Conservation (phyloP, 78 protist species). For the Speleostelium caveatum region DNA sequence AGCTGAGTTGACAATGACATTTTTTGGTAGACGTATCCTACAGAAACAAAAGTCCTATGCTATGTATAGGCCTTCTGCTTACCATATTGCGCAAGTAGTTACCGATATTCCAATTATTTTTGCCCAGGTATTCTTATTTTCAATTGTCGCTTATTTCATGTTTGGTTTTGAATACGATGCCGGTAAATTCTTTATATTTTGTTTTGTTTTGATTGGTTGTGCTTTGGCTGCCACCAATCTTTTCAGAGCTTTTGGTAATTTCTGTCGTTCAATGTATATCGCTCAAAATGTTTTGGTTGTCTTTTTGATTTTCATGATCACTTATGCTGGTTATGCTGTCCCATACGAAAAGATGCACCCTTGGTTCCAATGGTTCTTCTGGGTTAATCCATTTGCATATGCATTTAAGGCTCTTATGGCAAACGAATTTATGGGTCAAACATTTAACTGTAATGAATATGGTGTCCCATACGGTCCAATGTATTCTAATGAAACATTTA, state of each 20-base stretch:
- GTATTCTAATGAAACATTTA: not conserved
- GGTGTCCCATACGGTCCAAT: slow-evolving; percentile 49
- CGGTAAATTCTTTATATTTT: slow-evolving; percentile 49
- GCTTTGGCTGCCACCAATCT: slow-evolving; percentile 27
- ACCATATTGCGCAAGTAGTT: slow-evolving; percentile 34
- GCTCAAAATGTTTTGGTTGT: slow-evolving; percentile 56
- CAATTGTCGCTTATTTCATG: slow-evolving; percentile 68
- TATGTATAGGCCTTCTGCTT: slow-evolving; percentile 55
- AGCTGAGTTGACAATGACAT: slow-evolving; percentile 27
- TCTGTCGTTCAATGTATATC: slow-evolving; percentile 31
- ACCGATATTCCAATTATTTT: slow-evolving; percentile 52
- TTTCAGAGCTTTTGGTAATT: slow-evolving; percentile 52
- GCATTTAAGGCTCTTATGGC: slow-evolving; percentile 51
- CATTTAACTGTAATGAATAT: slow-evolving; percentile 7
- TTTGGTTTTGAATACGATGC: slow-evolving; percentile 57
- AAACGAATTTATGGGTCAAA: slow-evolving; percentile 45
- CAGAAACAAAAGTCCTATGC: slow-evolving; percentile 73
- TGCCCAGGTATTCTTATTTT: slow-evolving; percentile 20
- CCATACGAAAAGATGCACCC: slow-evolving; percentile 67
- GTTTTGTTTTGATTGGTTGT: slow-evolving; percentile 17
- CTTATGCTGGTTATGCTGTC: slow-evolving; percentile 49
- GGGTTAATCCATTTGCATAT: slow-evolving; percentile 61
- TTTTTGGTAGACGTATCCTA: slow-evolving; percentile 46
- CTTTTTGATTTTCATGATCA: slow-evolving; percentile 39
- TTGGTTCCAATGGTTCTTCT: slow-evolving; percentile 71